These are phyloP conservation scores for Emergomyces africanus DNA, from an alignment of 2,329 filamentous ascomycete species.

Conservation along the genomic window DNA sequence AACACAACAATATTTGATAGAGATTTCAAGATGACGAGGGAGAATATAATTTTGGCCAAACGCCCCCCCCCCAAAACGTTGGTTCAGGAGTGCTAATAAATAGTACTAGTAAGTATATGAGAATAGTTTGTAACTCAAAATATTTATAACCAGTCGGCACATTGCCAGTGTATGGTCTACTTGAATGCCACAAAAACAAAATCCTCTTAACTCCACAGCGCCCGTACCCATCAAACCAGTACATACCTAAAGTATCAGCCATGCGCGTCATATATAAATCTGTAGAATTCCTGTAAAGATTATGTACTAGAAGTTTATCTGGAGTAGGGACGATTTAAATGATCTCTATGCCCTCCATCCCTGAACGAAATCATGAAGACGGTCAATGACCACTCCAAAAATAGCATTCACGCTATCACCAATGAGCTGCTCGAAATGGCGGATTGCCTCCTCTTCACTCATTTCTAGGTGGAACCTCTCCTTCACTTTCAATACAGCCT, in stretches of 20 bases:
- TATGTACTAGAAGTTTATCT: neutral
- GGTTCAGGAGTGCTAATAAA: neutral
- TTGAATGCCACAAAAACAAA: no score
- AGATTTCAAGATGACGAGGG: neutral
- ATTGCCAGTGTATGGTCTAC: neutral
- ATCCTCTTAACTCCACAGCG: neutral
- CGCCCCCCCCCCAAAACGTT: neutral
- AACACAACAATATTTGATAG: neutral
- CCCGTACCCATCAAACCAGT: neutral
- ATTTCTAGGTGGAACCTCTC: conserved; percentile 89
- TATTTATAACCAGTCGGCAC: neutral
- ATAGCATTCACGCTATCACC: conserved; percentile 82
- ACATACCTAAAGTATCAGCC: neutral
- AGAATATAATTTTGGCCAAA: neutral
- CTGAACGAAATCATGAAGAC: conserved; percentile 86
- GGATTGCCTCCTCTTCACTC: conserved; percentile 80
- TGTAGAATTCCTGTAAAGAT: neutral
- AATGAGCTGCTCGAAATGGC: conserved; percentile 78
- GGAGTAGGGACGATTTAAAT: neutral
- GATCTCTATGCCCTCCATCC: conserved; percentile 53
- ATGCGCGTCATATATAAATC: neutral
- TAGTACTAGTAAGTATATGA: neutral
- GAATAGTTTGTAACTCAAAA: neutral
- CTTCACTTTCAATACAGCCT: conserved; percentile 86
- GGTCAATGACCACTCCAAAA: conserved; percentile 88